phyloP scores from a whole-genome alignment of 1,139 yeast species.

The Candida glucosophila region DNA sequence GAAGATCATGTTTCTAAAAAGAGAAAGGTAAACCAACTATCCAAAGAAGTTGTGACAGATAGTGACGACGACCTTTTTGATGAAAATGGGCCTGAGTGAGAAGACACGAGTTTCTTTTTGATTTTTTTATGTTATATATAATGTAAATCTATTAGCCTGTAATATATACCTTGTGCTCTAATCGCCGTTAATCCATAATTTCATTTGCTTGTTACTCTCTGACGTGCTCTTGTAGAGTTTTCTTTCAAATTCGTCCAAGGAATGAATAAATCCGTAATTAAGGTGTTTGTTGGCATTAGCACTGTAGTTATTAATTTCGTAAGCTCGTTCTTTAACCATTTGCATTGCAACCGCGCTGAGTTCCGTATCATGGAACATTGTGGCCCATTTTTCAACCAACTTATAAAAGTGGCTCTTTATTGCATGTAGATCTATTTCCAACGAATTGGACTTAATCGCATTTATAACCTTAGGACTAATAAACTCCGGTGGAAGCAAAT shows the following conservation, averaged over 20 bases:
- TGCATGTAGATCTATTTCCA: conserved; percentile 57
- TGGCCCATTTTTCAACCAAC: conserved; percentile 67
- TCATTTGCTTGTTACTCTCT: conserved; percentile 53
- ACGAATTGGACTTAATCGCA: conserved; percentile 74
- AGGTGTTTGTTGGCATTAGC: conserved; percentile 40
- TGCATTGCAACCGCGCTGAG: conserved; percentile 45
- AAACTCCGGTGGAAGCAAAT: conserved; percentile 61
- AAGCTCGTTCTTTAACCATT: conserved; percentile 56
- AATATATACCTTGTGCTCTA: neutral
- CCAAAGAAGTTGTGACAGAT: conserved; percentile 43
- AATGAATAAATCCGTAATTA: conserved; percentile 45
- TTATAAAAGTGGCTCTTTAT: conserved; percentile 60
- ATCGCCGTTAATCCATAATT: conserved; percentile 43
- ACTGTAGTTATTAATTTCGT: conserved; percentile 66
- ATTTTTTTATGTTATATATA: neutral
- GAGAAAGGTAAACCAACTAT: conserved; percentile 25
- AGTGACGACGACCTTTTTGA: conserved; percentile 43
- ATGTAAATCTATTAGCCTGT: conserved; percentile 5
- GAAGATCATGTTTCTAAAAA: conserved; percentile 10
- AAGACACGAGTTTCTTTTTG: conserved; percentile 1
- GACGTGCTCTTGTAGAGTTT: conserved; percentile 49
- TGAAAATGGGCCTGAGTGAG: conserved; percentile 13
- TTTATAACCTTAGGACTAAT: conserved; percentile 58
- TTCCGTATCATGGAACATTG: conserved; percentile 58
- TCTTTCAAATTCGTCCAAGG: conserved; percentile 72